phyloP scores from a whole-genome alignment of 208 protist genomes.

The Trypanosoma mega region DNA sequence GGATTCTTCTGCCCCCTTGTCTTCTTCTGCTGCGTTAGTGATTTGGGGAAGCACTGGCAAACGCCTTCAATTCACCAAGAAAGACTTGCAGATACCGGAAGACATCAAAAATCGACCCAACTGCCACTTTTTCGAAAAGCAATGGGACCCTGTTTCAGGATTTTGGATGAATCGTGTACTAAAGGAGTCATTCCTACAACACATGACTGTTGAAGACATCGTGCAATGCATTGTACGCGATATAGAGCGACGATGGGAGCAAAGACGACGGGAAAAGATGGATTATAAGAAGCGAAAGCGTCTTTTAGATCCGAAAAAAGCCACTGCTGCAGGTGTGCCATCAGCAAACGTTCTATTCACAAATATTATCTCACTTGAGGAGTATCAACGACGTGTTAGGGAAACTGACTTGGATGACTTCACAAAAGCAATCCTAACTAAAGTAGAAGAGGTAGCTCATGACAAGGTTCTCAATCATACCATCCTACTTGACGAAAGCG shows the following conservation, averaged over 20 bases:
- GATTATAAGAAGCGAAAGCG: conserved; percentile 72
- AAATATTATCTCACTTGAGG: conserved; percentile 42
- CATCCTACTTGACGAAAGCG: conserved; percentile 49
- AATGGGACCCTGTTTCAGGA: conserved; percentile 66
- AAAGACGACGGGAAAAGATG: conserved; percentile 41
- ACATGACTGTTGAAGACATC: conserved; percentile 50
- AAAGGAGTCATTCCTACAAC: conserved; percentile 64
- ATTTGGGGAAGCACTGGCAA: conserved; percentile 78
- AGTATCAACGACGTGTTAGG: conserved; percentile 16
- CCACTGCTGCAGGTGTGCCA: conserved; percentile 44
- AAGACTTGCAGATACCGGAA: conserved; percentile 74
- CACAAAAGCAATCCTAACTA: conserved; percentile 31
- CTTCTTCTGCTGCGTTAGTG: conserved; percentile 42
- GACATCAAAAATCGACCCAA: conserved; percentile 42
- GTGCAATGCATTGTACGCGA: conserved; percentile 54
- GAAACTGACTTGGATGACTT: conserved; percentile 30
- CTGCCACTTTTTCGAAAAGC: conserved; percentile 71
- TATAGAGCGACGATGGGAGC: conserved; percentile 65
- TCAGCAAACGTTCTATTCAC: conserved; percentile 57
- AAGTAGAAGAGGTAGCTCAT: conserved; percentile 40
- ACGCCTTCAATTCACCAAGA: conserved; percentile 59
- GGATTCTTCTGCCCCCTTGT: conserved; percentile 7
- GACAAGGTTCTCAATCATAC: conserved; percentile 29
- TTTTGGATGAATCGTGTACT: conserved; percentile 83
- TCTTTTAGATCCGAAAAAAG: conserved; percentile 27